phyloP scores from a whole-genome alignment of 2,329 filamentous ascomycete genomes.

The Talaromyces funiculosus region DNA sequence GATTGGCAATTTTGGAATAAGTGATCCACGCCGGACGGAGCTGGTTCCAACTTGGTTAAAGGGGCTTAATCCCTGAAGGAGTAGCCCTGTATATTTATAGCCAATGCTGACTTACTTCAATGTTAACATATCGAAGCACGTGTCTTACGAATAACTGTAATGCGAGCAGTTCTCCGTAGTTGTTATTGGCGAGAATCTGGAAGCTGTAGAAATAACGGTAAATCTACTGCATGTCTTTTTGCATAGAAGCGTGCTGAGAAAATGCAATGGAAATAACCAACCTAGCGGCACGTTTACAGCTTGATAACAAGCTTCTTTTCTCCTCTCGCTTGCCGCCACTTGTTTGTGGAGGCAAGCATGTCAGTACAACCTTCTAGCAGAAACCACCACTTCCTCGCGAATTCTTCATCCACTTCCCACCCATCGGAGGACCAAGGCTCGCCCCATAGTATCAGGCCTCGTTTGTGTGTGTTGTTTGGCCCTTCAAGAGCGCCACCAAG shows the following conservation, averaged over 20 bases:
- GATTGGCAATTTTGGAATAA: constrained; percentile 25
- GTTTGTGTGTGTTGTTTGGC: background rate
- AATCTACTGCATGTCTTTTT: background rate
- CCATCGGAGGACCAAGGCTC: constrained; percentile 23
- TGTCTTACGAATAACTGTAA: background rate
- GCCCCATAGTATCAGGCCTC: constrained; percentile 25
- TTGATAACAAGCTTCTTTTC: constrained; percentile 14
- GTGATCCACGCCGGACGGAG: background rate
- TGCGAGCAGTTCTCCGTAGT: background rate
- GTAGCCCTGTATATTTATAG: background rate
- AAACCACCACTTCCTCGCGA: constrained; percentile 26
- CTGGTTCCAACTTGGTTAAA: background rate
- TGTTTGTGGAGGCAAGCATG: constrained; percentile 23
- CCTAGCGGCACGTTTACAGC: background rate
- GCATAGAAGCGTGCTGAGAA: background rate
- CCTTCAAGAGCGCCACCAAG: constrained; percentile 13
- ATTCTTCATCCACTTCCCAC: constrained; percentile 25
- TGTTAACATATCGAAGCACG: background rate
- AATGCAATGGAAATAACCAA: background rate
- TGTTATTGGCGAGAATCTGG: background rate
- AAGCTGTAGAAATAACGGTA: background rate
- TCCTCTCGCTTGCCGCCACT: constrained; percentile 22
- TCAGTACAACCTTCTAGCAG: constrained; percentile 22
- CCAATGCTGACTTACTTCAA: background rate
- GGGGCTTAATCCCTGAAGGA: background rate